Evolutionary conservation across 345 rosid genomes (phyloP), one percentile per base, ranked within the genome.

Genomic region (Anacardium occidentale): DNA sequence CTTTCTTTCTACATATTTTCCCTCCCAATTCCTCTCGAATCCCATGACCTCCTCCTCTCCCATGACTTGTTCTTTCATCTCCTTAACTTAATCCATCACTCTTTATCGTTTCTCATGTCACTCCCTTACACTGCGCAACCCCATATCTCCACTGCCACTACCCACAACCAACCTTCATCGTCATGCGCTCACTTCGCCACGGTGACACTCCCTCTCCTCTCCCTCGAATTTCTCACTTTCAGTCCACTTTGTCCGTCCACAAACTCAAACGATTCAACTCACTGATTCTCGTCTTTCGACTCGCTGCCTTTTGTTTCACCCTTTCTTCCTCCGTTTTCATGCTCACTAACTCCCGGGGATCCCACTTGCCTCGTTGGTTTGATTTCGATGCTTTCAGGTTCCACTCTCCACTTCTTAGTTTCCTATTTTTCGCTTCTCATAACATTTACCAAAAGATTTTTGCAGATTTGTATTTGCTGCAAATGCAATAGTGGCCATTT

Each of bases 371-470:
- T 65, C 87, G 63, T 75, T 95, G 98, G 99, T 86, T 76, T 81
- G 91, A 90, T 72, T 95, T 87, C 71, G 97, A 89, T 77, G 98
- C 98, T 58, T 91, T 88, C 91, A 89, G 98, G 97, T 94, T n/a
- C 11, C 48, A 37, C 13, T 14, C 4, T 25, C 24, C 40, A 21
- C 1, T 8, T 11, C 0, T 0, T 45, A 5, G 11, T 1, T 18
- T 48, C 54, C 22, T 5, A 29, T 67, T 25, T 76, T 72, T 69
- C 65, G 48, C 42, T 73, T 29, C 55, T 12, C 9, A 72, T 72
- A 73, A 69, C 32, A 29, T 3, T 29, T 29, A n/a, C n/a, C n/a
- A n/a, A 62, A 20, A 17, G 22, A 34, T 54, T 3, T 0, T 68
- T 68, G 79, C 87, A 91, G 97, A 75, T 92, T 86, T 76, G 85